Evolutionary conservation across 1,284 basidiomycete species (phyloP), one percentile per base, ranked within the genome.

Genomic region (Ceratobasidium sp.): DNA sequence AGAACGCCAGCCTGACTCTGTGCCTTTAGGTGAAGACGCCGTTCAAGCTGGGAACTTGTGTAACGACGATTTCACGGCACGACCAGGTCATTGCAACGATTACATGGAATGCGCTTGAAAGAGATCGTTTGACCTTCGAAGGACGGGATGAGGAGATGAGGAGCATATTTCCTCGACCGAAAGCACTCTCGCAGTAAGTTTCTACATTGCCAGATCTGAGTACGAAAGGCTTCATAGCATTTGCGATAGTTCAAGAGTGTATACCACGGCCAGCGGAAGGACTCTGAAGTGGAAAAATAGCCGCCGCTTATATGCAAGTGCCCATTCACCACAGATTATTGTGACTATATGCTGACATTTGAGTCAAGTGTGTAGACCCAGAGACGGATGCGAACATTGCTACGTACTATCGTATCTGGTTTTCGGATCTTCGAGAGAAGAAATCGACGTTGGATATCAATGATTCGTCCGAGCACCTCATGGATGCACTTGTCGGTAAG

Each of bases 371-470:
- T 17, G 29, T 56, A 27, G 15, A 15, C 5, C 2, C 22, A 4
- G 27, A 29, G 22, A 56, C 54, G 5, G 54, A 29, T 9, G 4
- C 47, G 8, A 63, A 63, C 17, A 63, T 63, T 22, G 60, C 60
- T 27, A 63, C 60, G 7, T 63, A 45, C 44, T 63, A 63, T 29
- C 9, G 41, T 14, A 9, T 27, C 14, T 22, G 6, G 3, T 63
- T 63, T 22, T 3, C 41, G 17, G 14, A 17, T 2, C 1, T 45
- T 24, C 44, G 60, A 44, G 22, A 22, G 15, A 63, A 44, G 27
- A 44, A 44, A 44, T 63, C 60, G n/a, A 45, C 60, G 11, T 19
- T 63, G 22, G 60, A 63, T 47, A 63, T 63, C 41, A 19, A 36
- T 3, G 41, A 36, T 22, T 24, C 22, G 44, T 36, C 60, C 11